Evolutionary conservation across 2,329 filamentous ascomycete genomes (phyloP), one percentile per base, ranked within the genome.

Genomic region (Pseudogymnoascus sp.): DNA sequence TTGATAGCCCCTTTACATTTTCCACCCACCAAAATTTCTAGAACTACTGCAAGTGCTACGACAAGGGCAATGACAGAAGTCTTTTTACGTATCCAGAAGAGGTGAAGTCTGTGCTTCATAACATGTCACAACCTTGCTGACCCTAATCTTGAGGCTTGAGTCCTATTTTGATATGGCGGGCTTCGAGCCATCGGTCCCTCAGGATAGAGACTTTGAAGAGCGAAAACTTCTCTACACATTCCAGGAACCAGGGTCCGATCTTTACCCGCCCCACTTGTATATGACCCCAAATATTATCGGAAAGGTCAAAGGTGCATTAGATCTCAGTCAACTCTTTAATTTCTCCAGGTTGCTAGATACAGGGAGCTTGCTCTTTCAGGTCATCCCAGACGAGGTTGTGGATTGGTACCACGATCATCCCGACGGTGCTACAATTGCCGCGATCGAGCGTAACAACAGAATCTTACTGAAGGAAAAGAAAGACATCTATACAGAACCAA

Each of bases 401-500:
- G 39, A 42, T 42, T 59, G 8, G 40, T 61, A 5, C 55, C 60
- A 21, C 60, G 63, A 59, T 62, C 29, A 12, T 33, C 10, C n/a
- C 58, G 35, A 29, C 36, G 52, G 29, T 52, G 60, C 29, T 42
- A 63, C 61, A 12, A 60, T 65, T 21, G 60, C 48, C 18, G 13
- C 60, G 33, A 60, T 63, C 31, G 45, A 68, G 60, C 12, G 45
- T 39, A 21, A 60, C 31, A 63, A 69, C 55, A 27, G 35, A 13
- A 62, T 45, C 9, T 63, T 69, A 21, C 42, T 64, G 7, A 63
- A 36, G 45, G 45, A 64, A 21, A 68, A 69, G 39, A 69, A 69
- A 36, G 67, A 71, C 27, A 67, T 72, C n/a, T 69, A 65, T 55
- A 65, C 65, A 6, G 61, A 68, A 21, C 64, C 68, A 12, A 72